Base-by-base conservation (phyloP, 2,329 filamentous ascomycete genomes). In the Aureobasidium zeae region DNA sequence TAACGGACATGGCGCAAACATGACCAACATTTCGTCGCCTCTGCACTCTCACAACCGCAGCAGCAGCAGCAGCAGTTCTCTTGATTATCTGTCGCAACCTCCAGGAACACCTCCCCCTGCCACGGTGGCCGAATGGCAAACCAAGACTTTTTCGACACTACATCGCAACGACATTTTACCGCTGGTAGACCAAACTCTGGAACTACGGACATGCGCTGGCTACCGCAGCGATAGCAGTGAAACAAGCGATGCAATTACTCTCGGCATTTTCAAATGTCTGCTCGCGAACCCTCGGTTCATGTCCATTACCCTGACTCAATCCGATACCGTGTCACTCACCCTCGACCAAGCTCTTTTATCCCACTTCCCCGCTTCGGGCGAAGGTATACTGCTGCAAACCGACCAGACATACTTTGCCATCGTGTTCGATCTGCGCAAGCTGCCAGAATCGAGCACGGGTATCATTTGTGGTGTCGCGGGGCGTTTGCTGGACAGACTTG, bases 381-480 rank as follows among this genome's bases (percentile, higher is more conserved):
- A 62, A 15, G 81, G 83, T 53, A 76, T 86, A 0, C 67, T 96
- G 2, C 76, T 94, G 0, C 87, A 75, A 81, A 48, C 84, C 76
- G 34, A 79, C 79, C 51, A 77, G 77, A 47, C 71, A 88, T 24
- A 60, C 24, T 77, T 93, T 2, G 87, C 91, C 1, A 91, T 98
- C 53, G 89, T 87, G 47, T 73, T 98, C 3, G 86, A 96, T 55
- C 72, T 98, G 19, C 78, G 77, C 15, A 78, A 77, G 30, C 68
- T 96, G 29, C 85, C 89, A 0, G 73, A 89, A 30, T 86, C 94
- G 61, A 87, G 86, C 6, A 94, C 88, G 0, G 89, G 89, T 16
- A 95, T 98, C 46, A 86, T 98, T 3, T 95, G 88, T 53, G 89
- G 91, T 20, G 86, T 98, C 2, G 88, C 89, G 0, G 86, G 87